Evolutionary conservation across 495 filamentous ascomycete species (phyloP), one percentile per base, ranked within the genome.

Genomic region (Trichocladium uniseriatum): DNA sequence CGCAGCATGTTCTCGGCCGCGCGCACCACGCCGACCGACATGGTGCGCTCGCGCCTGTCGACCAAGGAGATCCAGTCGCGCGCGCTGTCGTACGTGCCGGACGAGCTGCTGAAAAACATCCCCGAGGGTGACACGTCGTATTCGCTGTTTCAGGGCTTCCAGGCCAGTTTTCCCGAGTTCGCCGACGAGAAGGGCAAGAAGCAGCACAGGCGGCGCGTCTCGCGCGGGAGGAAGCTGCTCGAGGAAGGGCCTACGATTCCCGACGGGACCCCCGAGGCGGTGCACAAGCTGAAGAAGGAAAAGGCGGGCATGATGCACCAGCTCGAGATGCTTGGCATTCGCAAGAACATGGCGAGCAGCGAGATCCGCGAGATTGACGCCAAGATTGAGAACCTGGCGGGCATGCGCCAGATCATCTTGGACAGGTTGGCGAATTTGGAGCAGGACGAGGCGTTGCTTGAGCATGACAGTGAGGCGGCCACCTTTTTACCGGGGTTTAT

Each of bases 341-440:
- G 94, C 45, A 99, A 97, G 64, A 95, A 95, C 54, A 95, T 99
- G 92, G 89, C 89, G 61, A 91, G 88, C 57, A 80, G 86, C 49
- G 92, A 99, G 65, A 97, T 99, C 40, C 81, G 80, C 36, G 92
- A 99, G 62, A 94, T 99, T 43, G 92, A 99, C 63, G 89, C 83
- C 67, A 99, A 97, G 67, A 88, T 99, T 34, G 77, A 89, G 28
- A 99, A 97, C 64, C 71, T 97, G 45, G 84, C 89, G 56, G 86
- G 79, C 45, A 97, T 95, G 87, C 84, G 92, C 56, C 84, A 84
- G 66, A 95, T 97, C 48, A 84, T 97, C 18, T 64, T 99, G 32
- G 91, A 95, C 45, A 78, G 94, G 56, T 67, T 99, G 55, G 91
- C 89, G 4, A 79, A 74, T n/a, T 68, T 99, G 59, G 92, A 99